Evolutionary conservation across 495 filamentous ascomycete genomes (phyloP), one percentile per base, ranked within the genome.

Genomic region (Talaromyces proteolyticus): DNA sequence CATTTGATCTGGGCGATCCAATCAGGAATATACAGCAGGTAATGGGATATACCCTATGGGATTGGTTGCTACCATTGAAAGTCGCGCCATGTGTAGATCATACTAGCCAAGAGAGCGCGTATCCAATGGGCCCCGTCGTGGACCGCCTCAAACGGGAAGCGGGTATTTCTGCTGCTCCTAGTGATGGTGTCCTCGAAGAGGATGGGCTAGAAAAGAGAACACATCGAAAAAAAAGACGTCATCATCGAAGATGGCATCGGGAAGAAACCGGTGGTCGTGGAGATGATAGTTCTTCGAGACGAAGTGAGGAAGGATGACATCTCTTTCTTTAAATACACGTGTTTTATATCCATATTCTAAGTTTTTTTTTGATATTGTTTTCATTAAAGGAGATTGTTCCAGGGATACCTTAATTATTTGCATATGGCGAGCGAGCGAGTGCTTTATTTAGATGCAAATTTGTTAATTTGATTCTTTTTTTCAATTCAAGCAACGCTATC

Each of bases 51-150:
- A 78, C 66, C n/a, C 49, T 79, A 8, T 52, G 76, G 39, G 88
- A 93, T 53, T 92, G 86, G 86, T 61, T 92, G 25, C 66, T 94
- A 12, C 87, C 88, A 5, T 57, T 91, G 41, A 80, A 74, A 47
- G 67, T 69, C 22, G 85, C 83, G 16, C 88, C 88, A 0, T 89
- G 83, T 50, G 61, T 67, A 4, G 67, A 75, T 24, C 79, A 79
- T 46, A 67, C 60, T 52, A 64, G 67, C 42, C 55, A 52, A 16
- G 71, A 74, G 47, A 74, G 72, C 51, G 61, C 67, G 23, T 81
- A 72, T 57, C 64, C 63, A 7, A 44, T 77, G 19, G 79, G 78
- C 4, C 72, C 76, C 0, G 75, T 79, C 7, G 73, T 82, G 10
- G 61, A 72, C 17, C 67, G 76, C 19, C 57, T 80, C 51, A 73